These are phyloP conservation scores for Lanmaoa pseudosensibilis DNA, from an alignment of 768 basidiomycete species.

Conservation along the genomic window DNA sequence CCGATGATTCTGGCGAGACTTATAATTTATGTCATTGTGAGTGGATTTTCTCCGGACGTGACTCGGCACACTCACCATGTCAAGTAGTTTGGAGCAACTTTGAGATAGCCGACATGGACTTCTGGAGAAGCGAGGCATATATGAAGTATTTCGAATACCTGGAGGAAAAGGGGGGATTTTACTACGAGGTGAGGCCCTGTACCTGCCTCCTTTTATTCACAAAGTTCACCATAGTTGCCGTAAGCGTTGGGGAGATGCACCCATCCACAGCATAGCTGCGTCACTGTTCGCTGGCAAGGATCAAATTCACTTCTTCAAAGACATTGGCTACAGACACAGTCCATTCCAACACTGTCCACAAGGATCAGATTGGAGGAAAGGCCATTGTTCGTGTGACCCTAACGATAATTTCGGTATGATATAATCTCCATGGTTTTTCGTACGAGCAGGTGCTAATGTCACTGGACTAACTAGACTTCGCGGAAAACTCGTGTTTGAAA, in stretches of 20 bases:
- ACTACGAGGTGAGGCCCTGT: conserved; percentile 63
- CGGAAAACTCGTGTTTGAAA: conserved; percentile 30
- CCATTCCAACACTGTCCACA: conserved; percentile 93
- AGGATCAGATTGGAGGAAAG: conserved; percentile 68
- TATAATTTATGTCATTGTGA: conserved; percentile 69
- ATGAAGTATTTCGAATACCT: conserved; percentile 80
- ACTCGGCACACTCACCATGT: background rate
- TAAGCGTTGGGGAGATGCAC: conserved; percentile 94
- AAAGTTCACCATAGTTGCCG: conserved; percentile 1
- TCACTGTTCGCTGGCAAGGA: conserved; percentile 86
- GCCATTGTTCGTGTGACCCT: conserved; percentile 85
- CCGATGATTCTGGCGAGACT: conserved; percentile 60
- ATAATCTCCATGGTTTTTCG: background rate
- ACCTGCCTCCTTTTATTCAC: background rate
- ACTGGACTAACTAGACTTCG: conserved; percentile 18
- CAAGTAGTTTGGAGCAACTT: conserved; percentile 87
- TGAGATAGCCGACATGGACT: conserved; percentile 81
- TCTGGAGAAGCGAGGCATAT: conserved; percentile 85
- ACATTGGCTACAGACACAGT: conserved; percentile 90
- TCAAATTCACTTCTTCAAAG: conserved; percentile 92
- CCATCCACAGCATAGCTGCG: conserved; percentile 86
- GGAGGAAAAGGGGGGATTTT: conserved; percentile 81
- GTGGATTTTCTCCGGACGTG: conserved; percentile 12
- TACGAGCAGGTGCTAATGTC: conserved; percentile 4
- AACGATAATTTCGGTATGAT: conserved; percentile 70